phyloP scores from a whole-genome alignment of 805 yeast species.

The Komagataella populi region DNA sequence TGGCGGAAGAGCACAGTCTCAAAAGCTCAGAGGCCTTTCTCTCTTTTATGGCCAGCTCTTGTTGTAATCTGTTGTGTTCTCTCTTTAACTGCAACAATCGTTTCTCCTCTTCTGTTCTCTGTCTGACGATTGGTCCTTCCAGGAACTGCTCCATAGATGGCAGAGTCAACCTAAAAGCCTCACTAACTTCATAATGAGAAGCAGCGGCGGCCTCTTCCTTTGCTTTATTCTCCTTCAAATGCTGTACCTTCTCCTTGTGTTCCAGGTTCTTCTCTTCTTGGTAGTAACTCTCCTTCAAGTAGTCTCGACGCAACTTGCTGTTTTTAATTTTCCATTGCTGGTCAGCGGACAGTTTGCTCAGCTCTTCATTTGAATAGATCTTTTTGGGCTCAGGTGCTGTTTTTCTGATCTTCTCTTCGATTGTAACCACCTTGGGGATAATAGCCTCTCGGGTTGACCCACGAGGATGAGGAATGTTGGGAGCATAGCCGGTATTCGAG shows the following conservation, averaged over 20 bases:
- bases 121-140: slow-evolving; percentile 57
- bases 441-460: slow-evolving; percentile 45
- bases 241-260: slow-evolving; percentile 15
- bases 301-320: slow-evolving; percentile 60
- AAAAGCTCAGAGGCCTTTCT: slow-evolving; percentile 43
- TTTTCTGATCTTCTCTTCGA: slow-evolving; percentile 40
- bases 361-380: slow-evolving; percentile 15
- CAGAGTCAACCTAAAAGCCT: slow-evolving; percentile 51
- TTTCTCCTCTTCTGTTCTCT: slow-evolving; percentile 59
- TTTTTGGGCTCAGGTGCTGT: slow-evolving; percentile 35
- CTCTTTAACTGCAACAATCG: slow-evolving; percentile 45
- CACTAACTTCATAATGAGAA: slow-evolving; percentile 26
- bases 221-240: slow-evolving; percentile 12
- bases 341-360: slow-evolving; percentile 19
- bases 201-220: slow-evolving; percentile 15
- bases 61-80: slow-evolving; percentile 46
- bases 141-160: slow-evolving; percentile 67
- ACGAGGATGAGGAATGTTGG: slow-evolving; percentile 52
- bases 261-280: slow-evolving; percentile 22
- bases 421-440: slow-evolving; percentile 37
- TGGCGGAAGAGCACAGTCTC: slow-evolving; percentile 59
- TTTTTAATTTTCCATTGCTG: slow-evolving; percentile 34
- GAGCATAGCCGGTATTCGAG: slow-evolving; percentile 55
- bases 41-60: slow-evolving; percentile 38
- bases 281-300: slow-evolving; percentile 45